Base-by-base conservation (phyloP, 768 basidiomycete species). In the Boletus coccyginus region DNA sequence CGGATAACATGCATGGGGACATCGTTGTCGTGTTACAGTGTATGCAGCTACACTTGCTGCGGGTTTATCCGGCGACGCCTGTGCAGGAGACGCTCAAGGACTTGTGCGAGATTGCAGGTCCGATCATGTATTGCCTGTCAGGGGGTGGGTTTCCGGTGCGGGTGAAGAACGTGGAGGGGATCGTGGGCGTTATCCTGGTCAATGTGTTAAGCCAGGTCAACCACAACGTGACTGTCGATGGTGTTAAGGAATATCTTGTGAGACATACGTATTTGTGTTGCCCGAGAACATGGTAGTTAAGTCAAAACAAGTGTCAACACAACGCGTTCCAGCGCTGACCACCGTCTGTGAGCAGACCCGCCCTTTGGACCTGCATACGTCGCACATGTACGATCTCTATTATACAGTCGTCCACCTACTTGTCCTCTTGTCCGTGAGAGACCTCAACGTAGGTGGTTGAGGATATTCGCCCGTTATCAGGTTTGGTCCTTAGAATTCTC, bases 391-490 rank as follows among this genome's bases (percentile, higher is more conserved):
- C 13, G 14, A 21, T 54, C 21, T 3, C 35, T n/a, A n/a, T n/a
- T n/a, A n/a, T 43, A 11, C 62, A 91, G 90, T 92, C 65, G 92
- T 97, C 35, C 96, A 98, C 70, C 96, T 96, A 0, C 84, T 98
- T 56, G 96, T 98, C n/a, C 79, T 98, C 11, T 84, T 98, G 56
- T 97, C 94, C 9, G 94, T 96, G n/a, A 84, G 94, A 12, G 94
- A 96, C 73, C 94, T 27, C 2, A 27, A 27, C 27, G 27, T 27
- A 27, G 5, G 27, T 27, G 27, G 27, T 27, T 5, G 27, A 27
- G 3, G 27, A 27, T 27, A 27, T 27, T 27, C 5, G 27, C 27
- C 3, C 27, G 27, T 27, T 27, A 27, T 5, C 27, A 27, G 5
- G 27, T 27, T 5, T 27, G 27, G 27, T 3, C 3, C 27, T 27